Evolutionary conservation across 73 alveolate species (phyloP), one percentile per base, ranked within the genome.

Genomic region (Symbiodinium pilosum): DNA sequence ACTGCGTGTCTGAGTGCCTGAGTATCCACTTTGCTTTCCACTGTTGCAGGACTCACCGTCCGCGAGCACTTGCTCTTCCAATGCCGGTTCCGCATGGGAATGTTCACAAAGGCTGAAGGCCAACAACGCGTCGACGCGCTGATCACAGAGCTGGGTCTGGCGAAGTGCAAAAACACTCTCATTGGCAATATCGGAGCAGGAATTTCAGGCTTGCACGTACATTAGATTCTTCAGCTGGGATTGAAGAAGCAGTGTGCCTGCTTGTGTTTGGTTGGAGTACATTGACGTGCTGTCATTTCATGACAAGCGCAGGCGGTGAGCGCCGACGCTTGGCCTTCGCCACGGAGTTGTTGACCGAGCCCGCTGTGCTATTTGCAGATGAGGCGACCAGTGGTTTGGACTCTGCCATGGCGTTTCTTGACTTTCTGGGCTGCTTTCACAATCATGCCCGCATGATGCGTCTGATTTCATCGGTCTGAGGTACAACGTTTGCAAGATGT

Each of bases 331-430:
- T 93, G 86, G 85, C 93, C 99, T 77, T 75, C 41, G 93, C 93
- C 30, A 93, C 99, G 52, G 99, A 93, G 86, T 83, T 93, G 51
- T 64, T 93, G 54, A 93, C 99, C 71, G 92, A 93, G 93, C 99
- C 99, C 51, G 41, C 99, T n/a, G 32, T 93, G 93, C 99, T 93
- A 32, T 81, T 93, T 24, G 93, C 86, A 5, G 99, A 93, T 73
- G 99, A 93, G 28, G 93, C 99, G 42, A 93, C 99, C 42, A 92
- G 98, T 42, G 98, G 98, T 40, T 64, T 92, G 43, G 98, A 92
- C 64, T 42, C 84, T 64, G 92, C 91, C 84, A 75, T 92, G 98
- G 92, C 97, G 97, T 8, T 30, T 73, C 97, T 91, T 18, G 97
- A 68, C 40, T 9, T 64, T 24, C 9, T 64, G 81, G 9, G 24